Conservation (phyloP, 495 filamentous ascomycete species). For the Talaromyces trachyspermus region DNA sequence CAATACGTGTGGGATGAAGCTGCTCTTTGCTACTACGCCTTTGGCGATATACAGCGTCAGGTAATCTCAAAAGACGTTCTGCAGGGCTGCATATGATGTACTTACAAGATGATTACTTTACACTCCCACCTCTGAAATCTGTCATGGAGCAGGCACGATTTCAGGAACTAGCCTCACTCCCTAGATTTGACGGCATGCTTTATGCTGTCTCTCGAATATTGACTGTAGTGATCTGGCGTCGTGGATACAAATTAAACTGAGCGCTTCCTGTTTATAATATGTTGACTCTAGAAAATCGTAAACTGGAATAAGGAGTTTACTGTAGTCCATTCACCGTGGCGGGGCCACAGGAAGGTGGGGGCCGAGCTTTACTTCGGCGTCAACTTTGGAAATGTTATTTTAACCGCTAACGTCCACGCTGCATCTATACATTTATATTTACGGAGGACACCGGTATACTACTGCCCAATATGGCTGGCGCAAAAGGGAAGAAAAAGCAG, state of each 20-base stretch:
- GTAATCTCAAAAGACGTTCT: neutral
- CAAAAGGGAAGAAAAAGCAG: conserved; percentile 29
- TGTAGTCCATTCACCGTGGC: too few relatives aligned
- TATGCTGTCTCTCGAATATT: too few relatives aligned
- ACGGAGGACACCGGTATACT: neutral
- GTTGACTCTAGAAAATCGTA: too few relatives aligned
- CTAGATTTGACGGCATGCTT: neutral
- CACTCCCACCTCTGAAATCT: neutral
- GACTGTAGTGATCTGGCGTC: too few relatives aligned
- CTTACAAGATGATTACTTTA: too few relatives aligned
- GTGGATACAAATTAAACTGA: neutral
- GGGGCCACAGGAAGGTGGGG: too few relatives aligned
- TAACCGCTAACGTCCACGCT: neutral
- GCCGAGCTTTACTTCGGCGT: too few relatives aligned
- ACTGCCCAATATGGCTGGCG: conserved; percentile 29
- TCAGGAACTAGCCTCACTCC: neutral
- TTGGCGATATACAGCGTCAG: neutral
- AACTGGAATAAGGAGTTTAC: too few relatives aligned
- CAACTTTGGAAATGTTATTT: neutral
- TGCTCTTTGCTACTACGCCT: neutral
- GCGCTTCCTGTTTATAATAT: too few relatives aligned
- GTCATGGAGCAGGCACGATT: neutral
- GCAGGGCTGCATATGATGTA: neutral
- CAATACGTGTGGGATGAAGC: too few relatives aligned
- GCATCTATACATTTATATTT: too few relatives aligned